Evolutionary conservation across 768 basidiomycete species (phyloP).

Genomic region (Mycena indigotica): DNA sequence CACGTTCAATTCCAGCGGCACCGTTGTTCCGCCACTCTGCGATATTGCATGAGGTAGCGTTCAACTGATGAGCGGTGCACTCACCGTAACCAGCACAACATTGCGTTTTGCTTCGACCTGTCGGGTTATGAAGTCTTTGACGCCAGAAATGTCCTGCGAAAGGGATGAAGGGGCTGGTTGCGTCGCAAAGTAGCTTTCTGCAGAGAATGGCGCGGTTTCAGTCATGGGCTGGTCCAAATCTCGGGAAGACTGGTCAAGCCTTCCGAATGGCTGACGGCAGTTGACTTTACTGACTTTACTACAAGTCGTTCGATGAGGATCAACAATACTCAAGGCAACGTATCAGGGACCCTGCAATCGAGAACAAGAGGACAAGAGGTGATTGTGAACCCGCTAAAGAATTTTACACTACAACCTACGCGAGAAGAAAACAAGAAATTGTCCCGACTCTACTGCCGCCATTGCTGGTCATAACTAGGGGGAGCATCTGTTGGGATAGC

Average conservation of each 20-base stretch:
- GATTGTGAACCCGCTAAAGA: background rate
- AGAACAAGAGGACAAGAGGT: background rate
- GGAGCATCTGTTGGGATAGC: background rate
- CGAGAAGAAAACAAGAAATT: background rate
- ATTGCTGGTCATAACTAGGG: background rate
- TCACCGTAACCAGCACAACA: conserved; percentile 93
- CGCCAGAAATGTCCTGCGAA: conserved; percentile 62
- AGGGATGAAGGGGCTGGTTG: conserved; percentile 79
- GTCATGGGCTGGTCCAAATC: background rate
- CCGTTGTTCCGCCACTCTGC: conserved; percentile 97
- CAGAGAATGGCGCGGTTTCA: conserved; percentile 64
- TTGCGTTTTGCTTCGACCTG: conserved; percentile 67
- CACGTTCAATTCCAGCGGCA: conserved; percentile 98
- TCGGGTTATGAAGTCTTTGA: conserved; percentile 68
- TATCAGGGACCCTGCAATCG: background rate
- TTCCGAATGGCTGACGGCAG: background rate
- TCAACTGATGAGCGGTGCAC: conserved; percentile 30
- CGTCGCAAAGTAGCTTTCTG: conserved; percentile 87
- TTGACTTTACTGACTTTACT: background rate
- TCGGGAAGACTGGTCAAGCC: background rate
- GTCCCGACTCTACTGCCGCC: background rate
- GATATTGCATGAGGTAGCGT: conserved; percentile 14
- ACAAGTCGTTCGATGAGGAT: too few relatives aligned
- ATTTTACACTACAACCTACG: background rate
- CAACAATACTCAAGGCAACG: background rate